A percentile compares a stretch with the other conserved stretches of the same genome.
Conservation (phyloP, 305 asterid genomes). For the Ilex paraguariensis region DNA sequence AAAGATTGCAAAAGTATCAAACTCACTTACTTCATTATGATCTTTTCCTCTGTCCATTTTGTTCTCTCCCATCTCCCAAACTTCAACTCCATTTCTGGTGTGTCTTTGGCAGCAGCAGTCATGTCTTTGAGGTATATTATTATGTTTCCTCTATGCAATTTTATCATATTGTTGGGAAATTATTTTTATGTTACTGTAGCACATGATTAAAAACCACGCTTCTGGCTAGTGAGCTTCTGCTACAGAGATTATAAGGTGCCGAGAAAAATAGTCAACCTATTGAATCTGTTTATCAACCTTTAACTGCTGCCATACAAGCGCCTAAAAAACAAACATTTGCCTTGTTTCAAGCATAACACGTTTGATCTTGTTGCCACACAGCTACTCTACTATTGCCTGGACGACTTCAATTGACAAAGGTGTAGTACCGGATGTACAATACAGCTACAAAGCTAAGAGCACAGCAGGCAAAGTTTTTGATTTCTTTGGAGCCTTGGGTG, state of each 20-base stretch:
- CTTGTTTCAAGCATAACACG: no score
- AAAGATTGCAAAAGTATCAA: constrained; percentile 21
- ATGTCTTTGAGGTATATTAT: constrained; percentile 36
- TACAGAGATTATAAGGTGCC: no score
- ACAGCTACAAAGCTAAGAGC: constrained; percentile 32
- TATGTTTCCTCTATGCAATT: no score
- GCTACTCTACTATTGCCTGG: constrained; percentile 67
- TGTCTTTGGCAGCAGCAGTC: constrained; percentile 46
- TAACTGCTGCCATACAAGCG: no score
- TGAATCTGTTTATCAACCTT: no score
- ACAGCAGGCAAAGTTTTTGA: constrained; percentile 35
- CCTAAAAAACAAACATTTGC: no score
- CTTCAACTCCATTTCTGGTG: constrained; percentile 41
- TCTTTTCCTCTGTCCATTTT: constrained; percentile 45
- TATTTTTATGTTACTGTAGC: no score
- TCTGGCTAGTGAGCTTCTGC: no score
- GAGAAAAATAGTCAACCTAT: no score
- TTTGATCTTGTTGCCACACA: constrained; percentile 7
- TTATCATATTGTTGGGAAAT: no score
- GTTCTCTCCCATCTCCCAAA: constrained; percentile 47
- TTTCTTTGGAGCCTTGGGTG: constrained; percentile 51
- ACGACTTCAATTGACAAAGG: constrained; percentile 47
- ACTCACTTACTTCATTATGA: constrained; percentile 33
- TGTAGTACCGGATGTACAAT: constrained; percentile 32
- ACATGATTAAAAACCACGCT: no score